These are phyloP conservation scores for Xylariales sp. DNA, from an alignment of 2,329 filamentous ascomycete genomes.

Conservation along the genomic window DNA sequence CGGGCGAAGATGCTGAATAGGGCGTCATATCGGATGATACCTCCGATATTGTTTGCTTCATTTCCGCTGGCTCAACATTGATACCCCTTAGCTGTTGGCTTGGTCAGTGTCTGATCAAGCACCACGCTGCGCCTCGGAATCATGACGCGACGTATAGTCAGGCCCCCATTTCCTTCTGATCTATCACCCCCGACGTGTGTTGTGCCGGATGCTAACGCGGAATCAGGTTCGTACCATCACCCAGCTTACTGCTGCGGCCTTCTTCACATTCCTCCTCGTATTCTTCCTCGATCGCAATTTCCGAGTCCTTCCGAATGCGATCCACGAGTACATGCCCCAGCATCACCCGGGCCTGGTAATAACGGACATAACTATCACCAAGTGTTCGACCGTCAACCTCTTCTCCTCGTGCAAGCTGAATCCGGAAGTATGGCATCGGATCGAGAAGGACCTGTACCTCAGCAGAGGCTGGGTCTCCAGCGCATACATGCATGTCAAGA, in stretches of 20 bases:
- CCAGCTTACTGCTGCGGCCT: slow-evolving; percentile 65
- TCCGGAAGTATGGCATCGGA: slow-evolving; percentile 66
- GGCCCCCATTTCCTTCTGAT: no score
- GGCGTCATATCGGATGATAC: slow-evolving; percentile 8
- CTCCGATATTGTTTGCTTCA: slow-evolving; percentile 6
- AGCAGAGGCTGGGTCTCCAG: slow-evolving; percentile 67
- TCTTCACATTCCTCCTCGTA: slow-evolving; percentile 65
- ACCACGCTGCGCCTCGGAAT: slow-evolving; percentile 15
- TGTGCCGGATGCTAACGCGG: no score
- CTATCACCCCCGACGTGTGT: no score
- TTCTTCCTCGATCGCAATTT: slow-evolving; percentile 87
- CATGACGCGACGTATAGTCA: slow-evolving; percentile 31
- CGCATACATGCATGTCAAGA: slow-evolving; percentile 76
- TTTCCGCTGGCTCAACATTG: background rate
- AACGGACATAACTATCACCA: slow-evolving; percentile 76
- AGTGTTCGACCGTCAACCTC: slow-evolving; percentile 69
- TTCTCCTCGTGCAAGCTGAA: slow-evolving; percentile 76
- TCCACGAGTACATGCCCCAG: slow-evolving; percentile 81
- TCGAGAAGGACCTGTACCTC: slow-evolving; percentile 88
- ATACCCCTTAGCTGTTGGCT: background rate
- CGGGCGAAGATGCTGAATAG: slow-evolving; percentile 12
- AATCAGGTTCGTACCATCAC: slow-evolving; percentile 61
- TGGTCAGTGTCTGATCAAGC: slow-evolving; percentile 8
- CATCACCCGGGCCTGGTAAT: slow-evolving; percentile 82
- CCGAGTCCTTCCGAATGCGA: slow-evolving; percentile 75